Percentiles rank a stretch among this genome's conserved stretches.
phyloP scores from a whole-genome alignment of 2,329 filamentous ascomycete genomes.

The Cytospora mali region DNA sequence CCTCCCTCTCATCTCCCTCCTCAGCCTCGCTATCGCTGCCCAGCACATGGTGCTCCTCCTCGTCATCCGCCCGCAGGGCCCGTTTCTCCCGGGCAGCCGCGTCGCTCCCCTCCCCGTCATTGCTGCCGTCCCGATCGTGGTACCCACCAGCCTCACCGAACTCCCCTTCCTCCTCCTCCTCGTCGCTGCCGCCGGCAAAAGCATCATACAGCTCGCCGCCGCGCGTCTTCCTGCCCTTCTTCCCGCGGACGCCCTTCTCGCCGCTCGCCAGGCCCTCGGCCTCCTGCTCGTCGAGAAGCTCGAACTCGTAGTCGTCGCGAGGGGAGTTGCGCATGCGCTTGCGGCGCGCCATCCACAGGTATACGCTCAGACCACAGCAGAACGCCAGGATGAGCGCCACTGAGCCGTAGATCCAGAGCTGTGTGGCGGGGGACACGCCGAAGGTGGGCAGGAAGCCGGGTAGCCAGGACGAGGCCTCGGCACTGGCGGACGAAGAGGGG shows the following conservation, averaged over 20 bases:
- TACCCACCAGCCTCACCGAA: conserved; percentile 43
- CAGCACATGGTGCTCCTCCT: conserved; percentile 52
- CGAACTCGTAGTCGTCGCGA: conserved; percentile 89
- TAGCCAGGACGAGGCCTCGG: conserved; percentile 65
- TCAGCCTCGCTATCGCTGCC: conserved; percentile 51
- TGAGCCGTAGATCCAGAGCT: conserved; percentile 91
- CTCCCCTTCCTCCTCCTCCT: conserved; percentile 68
- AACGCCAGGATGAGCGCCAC: conserved; percentile 84
- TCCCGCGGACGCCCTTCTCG: conserved; percentile 47
- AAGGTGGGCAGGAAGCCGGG: conserved; percentile 90
- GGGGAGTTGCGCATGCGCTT: conserved; percentile 74
- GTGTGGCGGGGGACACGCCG: conserved; percentile 81
- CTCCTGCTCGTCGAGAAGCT: conserved; percentile 85
- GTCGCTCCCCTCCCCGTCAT: conserved; percentile 30
- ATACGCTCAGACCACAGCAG: conserved; percentile 77
- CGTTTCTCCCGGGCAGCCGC: conserved; percentile 37
- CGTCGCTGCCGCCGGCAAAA: conserved; percentile 83
- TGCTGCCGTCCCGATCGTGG: conserved; percentile 32
- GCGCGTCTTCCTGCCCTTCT: conserved; percentile 55
- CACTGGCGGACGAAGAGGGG: conserved; percentile 39
- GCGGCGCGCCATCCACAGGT: conserved; percentile 78
- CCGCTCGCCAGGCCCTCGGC: conserved; percentile 53
- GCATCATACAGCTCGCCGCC: conserved; percentile 96
- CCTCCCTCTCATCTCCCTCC: conserved; percentile 40
- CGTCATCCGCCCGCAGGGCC: conserved; percentile 32